These are phyloP conservation scores for Penicillium ochrochloron DNA, from an alignment of 495 filamentous ascomycete species.

Conservation along the genomic window DNA sequence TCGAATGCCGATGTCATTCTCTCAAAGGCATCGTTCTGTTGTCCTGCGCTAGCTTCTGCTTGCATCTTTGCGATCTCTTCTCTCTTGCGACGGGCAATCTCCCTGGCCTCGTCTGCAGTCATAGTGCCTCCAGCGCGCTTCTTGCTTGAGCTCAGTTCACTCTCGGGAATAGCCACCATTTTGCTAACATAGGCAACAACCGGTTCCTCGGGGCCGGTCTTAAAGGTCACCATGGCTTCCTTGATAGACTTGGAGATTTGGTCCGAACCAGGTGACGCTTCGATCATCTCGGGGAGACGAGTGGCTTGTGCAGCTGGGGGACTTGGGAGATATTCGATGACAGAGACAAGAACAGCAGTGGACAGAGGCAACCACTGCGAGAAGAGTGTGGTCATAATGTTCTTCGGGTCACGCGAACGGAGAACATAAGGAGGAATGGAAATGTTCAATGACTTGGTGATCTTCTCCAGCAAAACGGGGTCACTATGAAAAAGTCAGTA, in stretches of 20 bases:
- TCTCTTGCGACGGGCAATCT: slow-evolving; percentile 84
- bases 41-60: slow-evolving; percentile 55
- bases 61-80: slow-evolving; percentile 82
- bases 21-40: slow-evolving; percentile 42
- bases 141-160: slow-evolving; percentile 82
- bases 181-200: slow-evolving; percentile 97
- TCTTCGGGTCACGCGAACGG: slow-evolving; percentile 79
- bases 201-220: slow-evolving; percentile 67
- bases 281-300: slow-evolving; percentile 76
- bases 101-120: slow-evolving; percentile 86
- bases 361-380: slow-evolving; percentile 91
- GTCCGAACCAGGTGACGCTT: slow-evolving; percentile 77
- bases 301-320: slow-evolving; percentile 82
- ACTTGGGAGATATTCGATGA: slow-evolving; percentile 90
- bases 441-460: slow-evolving; percentile 87
- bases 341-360: slow-evolving; percentile 88
- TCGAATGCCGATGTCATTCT: slow-evolving; percentile 60
- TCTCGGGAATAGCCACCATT: slow-evolving; percentile 94
- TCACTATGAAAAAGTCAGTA: slow-evolving; percentile 59
- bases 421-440: slow-evolving; percentile 81
- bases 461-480: slow-evolving; percentile 83
- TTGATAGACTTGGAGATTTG: slow-evolving; percentile 69
- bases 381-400: slow-evolving; percentile 85
- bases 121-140: slow-evolving; percentile 65
- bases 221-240: slow-evolving; percentile 81